Conservation (phyloP, 257 asterid species). For the Fraxinus americana region DNA sequence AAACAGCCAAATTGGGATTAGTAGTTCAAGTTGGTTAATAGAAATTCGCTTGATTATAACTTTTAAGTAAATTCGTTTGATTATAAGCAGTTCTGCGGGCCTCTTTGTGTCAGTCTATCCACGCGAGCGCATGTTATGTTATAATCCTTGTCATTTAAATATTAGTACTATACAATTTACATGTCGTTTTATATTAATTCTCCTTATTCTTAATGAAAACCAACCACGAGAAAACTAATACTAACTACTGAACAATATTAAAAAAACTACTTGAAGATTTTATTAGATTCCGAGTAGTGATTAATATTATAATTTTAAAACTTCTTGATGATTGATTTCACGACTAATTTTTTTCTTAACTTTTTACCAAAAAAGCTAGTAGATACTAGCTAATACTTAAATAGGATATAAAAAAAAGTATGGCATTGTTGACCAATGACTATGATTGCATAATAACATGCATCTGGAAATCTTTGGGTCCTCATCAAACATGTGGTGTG, state of each 20-base stretch:
- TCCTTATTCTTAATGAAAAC: too few species aligned
- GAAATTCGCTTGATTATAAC: not conserved
- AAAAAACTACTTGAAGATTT: not conserved
- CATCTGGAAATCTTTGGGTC: not conserved
- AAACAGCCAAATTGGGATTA: constrained; percentile 27
- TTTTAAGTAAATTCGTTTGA: constrained; percentile 1
- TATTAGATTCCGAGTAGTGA: too few species aligned
- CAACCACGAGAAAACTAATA: too few species aligned
- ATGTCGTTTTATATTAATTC: too few species aligned
- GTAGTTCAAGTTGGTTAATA: constrained; percentile 37
- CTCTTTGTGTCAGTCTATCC: constrained; percentile 14
- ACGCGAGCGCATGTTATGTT: constrained; percentile 21
- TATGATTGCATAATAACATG: not conserved
- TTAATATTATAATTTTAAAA: too few species aligned
- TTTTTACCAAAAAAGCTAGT: too few species aligned
- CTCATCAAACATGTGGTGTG: not conserved
- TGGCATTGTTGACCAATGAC: not conserved
- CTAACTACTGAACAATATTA: too few species aligned
- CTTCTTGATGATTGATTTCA: too few species aligned
- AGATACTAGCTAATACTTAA: too few species aligned
- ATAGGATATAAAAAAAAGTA: not conserved
- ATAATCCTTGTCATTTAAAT: constrained; percentile 13
- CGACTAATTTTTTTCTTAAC: too few species aligned
- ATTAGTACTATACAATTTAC: not conserved
- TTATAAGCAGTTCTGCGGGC: constrained; percentile 14